These are phyloP conservation scores for Penicillium sp. DNA, from an alignment of 2,329 filamentous ascomycete species.

Conservation along the genomic window DNA sequence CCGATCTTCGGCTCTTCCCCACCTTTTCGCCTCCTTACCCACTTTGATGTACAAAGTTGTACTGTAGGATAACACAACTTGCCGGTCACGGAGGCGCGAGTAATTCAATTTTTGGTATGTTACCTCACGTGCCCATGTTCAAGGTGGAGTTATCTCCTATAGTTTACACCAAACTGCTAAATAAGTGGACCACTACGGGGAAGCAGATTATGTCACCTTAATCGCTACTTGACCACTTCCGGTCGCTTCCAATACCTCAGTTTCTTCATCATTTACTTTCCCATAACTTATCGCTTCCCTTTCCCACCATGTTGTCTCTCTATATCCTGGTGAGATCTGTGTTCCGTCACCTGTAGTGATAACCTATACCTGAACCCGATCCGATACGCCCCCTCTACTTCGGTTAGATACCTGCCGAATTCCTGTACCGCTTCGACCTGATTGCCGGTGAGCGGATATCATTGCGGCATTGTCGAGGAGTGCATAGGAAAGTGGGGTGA, in stretches of 20 bases:
- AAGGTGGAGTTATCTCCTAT: background rate
- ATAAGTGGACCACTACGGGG: background rate
- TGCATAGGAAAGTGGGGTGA: conserved; percentile 19
- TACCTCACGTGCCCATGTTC: background rate
- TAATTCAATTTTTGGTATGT: background rate
- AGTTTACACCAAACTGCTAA: background rate
- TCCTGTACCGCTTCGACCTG: background rate
- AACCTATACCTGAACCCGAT: background rate
- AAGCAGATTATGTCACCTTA: conserved; percentile 23
- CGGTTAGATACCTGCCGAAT: conserved; percentile 10
- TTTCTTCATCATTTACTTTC: conserved; percentile 1
- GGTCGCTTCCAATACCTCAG: conserved; percentile 9
- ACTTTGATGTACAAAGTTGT: background rate
- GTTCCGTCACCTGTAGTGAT: conserved; percentile 7
- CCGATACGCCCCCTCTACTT: background rate
- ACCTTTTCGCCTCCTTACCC: background rate
- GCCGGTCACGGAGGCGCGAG: background rate
- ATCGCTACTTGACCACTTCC: conserved; percentile 18
- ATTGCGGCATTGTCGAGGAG: conserved; percentile 6
- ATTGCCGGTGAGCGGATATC: background rate
- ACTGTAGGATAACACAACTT: background rate
- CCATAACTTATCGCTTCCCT: background rate
- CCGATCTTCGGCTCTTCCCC: background rate
- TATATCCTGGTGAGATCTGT: conserved; percentile 1
- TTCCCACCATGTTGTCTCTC: conserved; percentile 2